phyloP scores from a whole-genome alignment of 768 basidiomycete species.

The Leccinum boreale region DNA sequence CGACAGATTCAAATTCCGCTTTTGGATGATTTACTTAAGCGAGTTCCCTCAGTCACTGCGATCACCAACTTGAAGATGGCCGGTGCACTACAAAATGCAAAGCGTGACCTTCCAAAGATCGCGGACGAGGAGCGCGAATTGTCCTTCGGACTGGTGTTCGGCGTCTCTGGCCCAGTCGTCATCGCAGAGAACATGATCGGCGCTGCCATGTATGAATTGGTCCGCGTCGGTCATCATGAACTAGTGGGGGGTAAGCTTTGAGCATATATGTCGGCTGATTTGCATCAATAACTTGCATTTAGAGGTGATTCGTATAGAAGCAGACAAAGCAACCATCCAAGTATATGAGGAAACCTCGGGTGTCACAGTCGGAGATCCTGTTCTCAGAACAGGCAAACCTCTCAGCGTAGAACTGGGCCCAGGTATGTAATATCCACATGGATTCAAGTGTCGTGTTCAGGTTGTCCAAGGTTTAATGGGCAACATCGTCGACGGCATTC shows the following conservation, averaged over 20 bases:
- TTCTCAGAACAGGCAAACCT: conserved; percentile 95
- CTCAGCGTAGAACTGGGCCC: conserved; percentile 97
- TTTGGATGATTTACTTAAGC: conserved; percentile 17
- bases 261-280: neutral
- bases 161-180: conserved; percentile 98
- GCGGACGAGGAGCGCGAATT: conserved; percentile 88
- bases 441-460: conserved; percentile 1
- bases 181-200: conserved; percentile 94
- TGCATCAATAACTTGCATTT: conserved; percentile 14
- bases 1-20: conserved; percentile 29
- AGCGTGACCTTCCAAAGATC: conserved; percentile 82
- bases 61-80: conserved; percentile 56
- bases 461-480: conserved; percentile 79
- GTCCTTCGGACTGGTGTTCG: conserved; percentile 83
- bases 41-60: neutral
- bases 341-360: conserved; percentile 99
- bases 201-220: conserved; percentile 96
- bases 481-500: conserved; percentile 99
- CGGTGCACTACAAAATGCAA: conserved; percentile 89
- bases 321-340: conserved; percentile 97
- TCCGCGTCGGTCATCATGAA: conserved; percentile 97
- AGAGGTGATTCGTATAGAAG: conserved; percentile 99
- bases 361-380: conserved; percentile 98
- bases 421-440: conserved; percentile 47
- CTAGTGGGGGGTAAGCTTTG: conserved; percentile 81